Conservation (phyloP, 352 stramenopile genomes). For the Globisporangium okanoganense region DNA sequence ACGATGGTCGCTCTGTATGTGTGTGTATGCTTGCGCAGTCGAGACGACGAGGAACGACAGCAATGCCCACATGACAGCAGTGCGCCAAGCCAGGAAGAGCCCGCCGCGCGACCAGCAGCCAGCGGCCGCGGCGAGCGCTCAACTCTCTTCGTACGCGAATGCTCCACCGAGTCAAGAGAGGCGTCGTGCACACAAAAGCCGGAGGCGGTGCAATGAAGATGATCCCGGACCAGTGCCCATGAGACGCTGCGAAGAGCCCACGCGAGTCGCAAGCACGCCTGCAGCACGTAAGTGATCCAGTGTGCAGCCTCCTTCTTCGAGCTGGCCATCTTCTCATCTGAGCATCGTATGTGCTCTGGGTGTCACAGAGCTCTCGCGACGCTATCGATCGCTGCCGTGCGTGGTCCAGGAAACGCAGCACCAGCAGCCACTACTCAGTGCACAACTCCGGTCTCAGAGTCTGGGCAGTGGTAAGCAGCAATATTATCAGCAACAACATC, state of each 20-base stretch:
- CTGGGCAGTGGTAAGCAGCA: slow-evolving; percentile 3
- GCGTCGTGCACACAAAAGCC: neutral
- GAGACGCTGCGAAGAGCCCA: neutral
- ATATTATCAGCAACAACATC: neutral
- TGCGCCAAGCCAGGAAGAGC: neutral
- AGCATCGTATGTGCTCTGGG: too few relatives aligned
- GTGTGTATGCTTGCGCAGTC: neutral
- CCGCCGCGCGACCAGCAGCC: neutral
- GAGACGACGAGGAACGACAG: neutral
- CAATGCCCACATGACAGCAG: neutral
- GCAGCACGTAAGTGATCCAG: neutral
- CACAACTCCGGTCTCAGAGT: slow-evolving; percentile 3
- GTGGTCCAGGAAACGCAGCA: neutral
- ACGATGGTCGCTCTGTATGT: neutral
- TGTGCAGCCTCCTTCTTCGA: neutral
- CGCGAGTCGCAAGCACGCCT: neutral
- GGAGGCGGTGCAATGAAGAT: neutral
- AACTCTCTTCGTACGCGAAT: neutral
- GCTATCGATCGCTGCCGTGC: neutral
- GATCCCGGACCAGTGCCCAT: neutral
- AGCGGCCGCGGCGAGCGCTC: neutral
- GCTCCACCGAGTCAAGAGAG: neutral
- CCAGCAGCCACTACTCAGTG: neutral
- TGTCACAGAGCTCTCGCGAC: neutral
- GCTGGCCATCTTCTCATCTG: neutral